Conservation (phyloP, 225 moss, liverwort and hornwort species). For the Straminergon stramineum region DNA sequence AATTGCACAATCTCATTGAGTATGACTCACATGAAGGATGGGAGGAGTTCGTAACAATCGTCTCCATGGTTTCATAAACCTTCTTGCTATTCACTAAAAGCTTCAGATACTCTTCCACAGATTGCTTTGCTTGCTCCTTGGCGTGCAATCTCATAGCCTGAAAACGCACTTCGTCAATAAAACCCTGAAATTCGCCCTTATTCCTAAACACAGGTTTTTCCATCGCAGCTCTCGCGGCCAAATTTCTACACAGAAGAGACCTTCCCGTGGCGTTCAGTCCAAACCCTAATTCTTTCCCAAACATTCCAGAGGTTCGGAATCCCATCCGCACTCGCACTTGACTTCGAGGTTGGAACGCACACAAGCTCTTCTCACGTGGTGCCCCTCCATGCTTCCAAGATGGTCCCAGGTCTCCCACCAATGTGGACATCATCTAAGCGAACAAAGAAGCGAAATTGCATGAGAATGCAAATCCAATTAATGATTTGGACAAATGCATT, state of each 20-base stretch:
- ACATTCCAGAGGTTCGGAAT: constrained; percentile 7
- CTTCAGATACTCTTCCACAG: constrained; percentile 44
- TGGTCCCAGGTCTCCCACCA: constrained; percentile 14
- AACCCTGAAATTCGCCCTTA: constrained; percentile 53
- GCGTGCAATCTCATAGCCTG: constrained; percentile 69
- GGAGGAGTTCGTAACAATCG: constrained; percentile 35
- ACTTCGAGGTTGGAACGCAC: not conserved
- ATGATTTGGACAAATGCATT: not conserved
- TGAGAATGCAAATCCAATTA: not conserved
- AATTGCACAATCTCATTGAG: not conserved
- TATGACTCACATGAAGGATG: constrained; percentile 66
- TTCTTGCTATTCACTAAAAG: constrained; percentile 67
- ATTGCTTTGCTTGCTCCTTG: constrained; percentile 50
- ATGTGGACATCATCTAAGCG: constrained; percentile 24
- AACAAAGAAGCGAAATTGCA: not conserved
- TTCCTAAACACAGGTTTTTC: constrained; percentile 12
- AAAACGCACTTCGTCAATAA: constrained; percentile 78
- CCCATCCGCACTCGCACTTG: constrained; percentile 6
- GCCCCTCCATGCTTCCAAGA: constrained; percentile 1
- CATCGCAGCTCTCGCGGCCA: constrained; percentile 28
- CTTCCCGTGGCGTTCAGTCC: not conserved
- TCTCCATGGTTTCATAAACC: constrained; percentile 69
- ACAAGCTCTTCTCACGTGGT: not conserved
- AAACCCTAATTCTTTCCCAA: constrained; percentile 20
- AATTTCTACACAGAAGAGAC: not conserved